These are phyloP conservation scores for Nicotiana undulata DNA, from an alignment of 257 asterid species.

Conservation along the genomic window DNA sequence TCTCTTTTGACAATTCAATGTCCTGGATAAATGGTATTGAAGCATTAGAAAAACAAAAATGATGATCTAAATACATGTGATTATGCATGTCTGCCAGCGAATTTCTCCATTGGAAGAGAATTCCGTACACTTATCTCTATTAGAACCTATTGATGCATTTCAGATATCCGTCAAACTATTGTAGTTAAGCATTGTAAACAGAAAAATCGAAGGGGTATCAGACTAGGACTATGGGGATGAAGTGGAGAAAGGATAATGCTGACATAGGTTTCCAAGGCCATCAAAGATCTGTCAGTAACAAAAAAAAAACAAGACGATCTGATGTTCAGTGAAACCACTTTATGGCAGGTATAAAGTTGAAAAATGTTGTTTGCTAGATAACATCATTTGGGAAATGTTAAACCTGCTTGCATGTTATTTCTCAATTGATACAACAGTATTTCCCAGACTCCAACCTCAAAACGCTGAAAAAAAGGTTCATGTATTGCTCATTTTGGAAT, in stretches of 20 bases:
- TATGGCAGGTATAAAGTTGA: background rate
- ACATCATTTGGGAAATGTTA: background rate
- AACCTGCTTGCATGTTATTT: background rate
- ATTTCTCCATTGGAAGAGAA: background rate
- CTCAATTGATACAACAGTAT: background rate
- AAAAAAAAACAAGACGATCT: background rate
- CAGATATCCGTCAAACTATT: background rate
- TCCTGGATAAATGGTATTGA: conserved; percentile 43
- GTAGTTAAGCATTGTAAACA: background rate
- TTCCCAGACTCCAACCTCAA: background rate
- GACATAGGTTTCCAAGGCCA: background rate
- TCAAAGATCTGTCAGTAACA: background rate
- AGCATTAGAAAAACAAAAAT: background rate
- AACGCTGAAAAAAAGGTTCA: background rate
- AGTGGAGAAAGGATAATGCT: background rate
- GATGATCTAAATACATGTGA: background rate
- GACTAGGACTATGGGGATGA: background rate
- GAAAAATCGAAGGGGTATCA: background rate
- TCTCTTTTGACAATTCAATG: conserved; percentile 88
- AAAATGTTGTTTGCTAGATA: background rate
- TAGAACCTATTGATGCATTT: background rate
- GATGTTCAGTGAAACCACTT: background rate
- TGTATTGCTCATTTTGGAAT: background rate
- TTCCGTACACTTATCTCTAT: background rate
- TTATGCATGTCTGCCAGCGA: background rate